Conservation (phyloP, 1,284 basidiomycete genomes). For the Boletus calvinii region DNA sequence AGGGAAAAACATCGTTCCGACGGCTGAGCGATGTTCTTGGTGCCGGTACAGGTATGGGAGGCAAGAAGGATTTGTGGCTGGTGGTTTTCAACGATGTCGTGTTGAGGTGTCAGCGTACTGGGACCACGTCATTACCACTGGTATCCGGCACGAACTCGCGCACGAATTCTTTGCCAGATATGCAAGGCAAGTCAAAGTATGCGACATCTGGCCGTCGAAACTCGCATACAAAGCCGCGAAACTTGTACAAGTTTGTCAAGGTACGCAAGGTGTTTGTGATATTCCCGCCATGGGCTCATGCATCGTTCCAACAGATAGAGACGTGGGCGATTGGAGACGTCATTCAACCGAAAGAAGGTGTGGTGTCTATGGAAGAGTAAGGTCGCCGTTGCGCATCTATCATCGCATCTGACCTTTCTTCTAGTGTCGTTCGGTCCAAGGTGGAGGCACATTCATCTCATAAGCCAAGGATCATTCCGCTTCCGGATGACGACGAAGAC, state of each 20-base stretch:
- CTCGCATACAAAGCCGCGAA: constrained; percentile 75
- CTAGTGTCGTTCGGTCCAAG: constrained; percentile 68
- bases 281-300: constrained; percentile 8
- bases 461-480: constrained; percentile 68
- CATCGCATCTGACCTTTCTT: constrained; percentile 11
- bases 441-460: constrained; percentile 52
- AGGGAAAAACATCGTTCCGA: constrained; percentile 80
- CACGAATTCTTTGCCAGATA: constrained; percentile 72
- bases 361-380: constrained; percentile 84
- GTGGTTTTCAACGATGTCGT: constrained; percentile 96
- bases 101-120: constrained; percentile 86
- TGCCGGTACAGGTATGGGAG: constrained; percentile 54
- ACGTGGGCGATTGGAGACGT: constrained; percentile 84
- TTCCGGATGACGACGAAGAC: constrained; percentile 63
- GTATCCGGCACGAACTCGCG: constrained; percentile 68
- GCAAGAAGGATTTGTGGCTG: constrained; percentile 89
- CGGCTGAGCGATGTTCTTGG: constrained; percentile 80
- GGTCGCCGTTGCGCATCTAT: constrained; percentile 35
- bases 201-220: constrained; percentile 73
- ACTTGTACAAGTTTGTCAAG: constrained; percentile 87
- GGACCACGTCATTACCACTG: constrained; percentile 85
- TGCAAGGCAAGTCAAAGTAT: constrained; percentile 78
- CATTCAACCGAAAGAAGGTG: constrained; percentile 66
- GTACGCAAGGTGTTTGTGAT: constrained; percentile 37
- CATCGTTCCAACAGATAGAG: constrained; percentile 60